Conservation (phyloP, 306 rosid genomes). For the Carpinus fangiana region DNA sequence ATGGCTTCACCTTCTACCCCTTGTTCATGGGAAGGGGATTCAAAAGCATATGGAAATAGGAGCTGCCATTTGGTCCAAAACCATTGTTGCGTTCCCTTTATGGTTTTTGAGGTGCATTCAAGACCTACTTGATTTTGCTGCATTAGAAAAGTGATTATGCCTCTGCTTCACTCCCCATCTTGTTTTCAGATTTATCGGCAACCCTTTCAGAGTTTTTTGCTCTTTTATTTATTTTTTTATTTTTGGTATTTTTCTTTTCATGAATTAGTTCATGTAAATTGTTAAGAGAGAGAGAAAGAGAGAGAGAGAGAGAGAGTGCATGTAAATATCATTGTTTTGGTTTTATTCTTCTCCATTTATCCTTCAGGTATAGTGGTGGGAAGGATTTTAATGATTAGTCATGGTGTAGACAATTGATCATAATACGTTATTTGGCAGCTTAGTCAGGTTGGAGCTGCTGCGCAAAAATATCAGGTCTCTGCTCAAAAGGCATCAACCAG, state of each 20-base stretch:
- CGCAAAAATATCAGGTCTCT: slow-evolving; percentile 88
- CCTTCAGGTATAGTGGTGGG: too few species aligned
- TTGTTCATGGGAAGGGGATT: too few species aligned
- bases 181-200: not conserved
- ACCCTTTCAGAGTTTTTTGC: not conserved
- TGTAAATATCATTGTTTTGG: too few species aligned
- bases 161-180: not conserved
- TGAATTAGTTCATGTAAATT: not conserved
- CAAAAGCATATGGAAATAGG: too few species aligned
- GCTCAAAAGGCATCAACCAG: slow-evolving; percentile 87
- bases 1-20: too few species aligned
- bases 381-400: not conserved
- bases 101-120: not conserved
- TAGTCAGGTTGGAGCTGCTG: slow-evolving; percentile 90
- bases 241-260: not conserved
- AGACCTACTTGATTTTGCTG: not conserved
- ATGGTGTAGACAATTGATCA: slow-evolving; percentile 3
- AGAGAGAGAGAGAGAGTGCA: too few species aligned
- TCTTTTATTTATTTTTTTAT: not conserved
- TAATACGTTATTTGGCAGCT: slow-evolving; percentile 52
- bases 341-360: too few species aligned
- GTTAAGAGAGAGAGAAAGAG: not conserved
- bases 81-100: not conserved
- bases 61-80: too few species aligned
- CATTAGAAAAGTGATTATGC: not conserved